phyloP scores from a whole-genome alignment of 768 basidiomycete genomes.

The Boletus coccyginus region DNA sequence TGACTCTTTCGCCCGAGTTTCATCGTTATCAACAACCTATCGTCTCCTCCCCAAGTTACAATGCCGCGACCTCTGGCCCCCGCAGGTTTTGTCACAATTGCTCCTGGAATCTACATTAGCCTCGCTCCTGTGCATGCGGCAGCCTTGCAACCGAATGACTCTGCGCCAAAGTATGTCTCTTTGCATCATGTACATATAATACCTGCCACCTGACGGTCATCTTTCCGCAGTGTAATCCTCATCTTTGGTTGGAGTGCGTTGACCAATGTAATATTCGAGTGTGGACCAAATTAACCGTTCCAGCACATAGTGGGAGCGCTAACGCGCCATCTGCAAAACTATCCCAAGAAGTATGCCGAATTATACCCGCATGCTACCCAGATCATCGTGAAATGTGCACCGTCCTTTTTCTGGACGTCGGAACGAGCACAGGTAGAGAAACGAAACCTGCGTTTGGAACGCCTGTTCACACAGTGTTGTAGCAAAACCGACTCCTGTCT shows the following conservation, averaged over 20 bases:
- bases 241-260: conserved; percentile 31
- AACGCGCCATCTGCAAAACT: conserved; percentile 25
- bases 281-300: background rate
- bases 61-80: conserved; percentile 14
- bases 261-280: background rate
- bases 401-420: conserved; percentile 20
- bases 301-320: conserved; percentile 21
- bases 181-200: background rate
- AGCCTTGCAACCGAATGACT: background rate
- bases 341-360: conserved; percentile 23
- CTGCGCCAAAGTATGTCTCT: conserved; percentile 22
- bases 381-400: conserved; percentile 23
- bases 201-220: background rate
- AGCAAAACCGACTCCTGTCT: conserved; percentile 20
- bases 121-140: background rate
- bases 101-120: conserved; percentile 16
- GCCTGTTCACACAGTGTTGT: background rate
- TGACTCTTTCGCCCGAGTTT: background rate
- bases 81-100: conserved; percentile 16
- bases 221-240: conserved; percentile 26
- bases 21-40: background rate
- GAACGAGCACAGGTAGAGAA: conserved; percentile 12
- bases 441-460: background rate
- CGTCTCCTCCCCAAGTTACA: background rate
- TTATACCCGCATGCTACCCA: conserved; percentile 27